phyloP scores from a whole-genome alignment of 352 stramenopile genomes.

The Pythium volutum region DNA sequence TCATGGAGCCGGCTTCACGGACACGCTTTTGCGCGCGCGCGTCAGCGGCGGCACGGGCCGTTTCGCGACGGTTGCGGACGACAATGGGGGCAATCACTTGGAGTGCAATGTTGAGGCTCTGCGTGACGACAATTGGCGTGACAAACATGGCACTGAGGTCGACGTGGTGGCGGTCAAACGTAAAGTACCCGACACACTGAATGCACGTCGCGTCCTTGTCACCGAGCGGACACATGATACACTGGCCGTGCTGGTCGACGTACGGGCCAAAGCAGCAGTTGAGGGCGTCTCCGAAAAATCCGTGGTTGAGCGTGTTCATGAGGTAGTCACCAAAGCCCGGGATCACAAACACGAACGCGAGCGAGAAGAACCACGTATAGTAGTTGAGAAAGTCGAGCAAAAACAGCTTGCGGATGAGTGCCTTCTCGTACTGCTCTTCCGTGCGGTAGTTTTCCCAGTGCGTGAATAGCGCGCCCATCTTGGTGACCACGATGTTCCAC shows the following conservation, averaged over 20 bases:
- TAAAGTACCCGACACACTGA: slow-evolving; percentile 76
- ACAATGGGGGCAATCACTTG: slow-evolving; percentile 63
- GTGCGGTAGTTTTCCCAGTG: slow-evolving; percentile 89
- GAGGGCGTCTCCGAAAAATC: slow-evolving; percentile 76
- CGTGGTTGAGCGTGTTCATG: slow-evolving; percentile 82
- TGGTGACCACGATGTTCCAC: slow-evolving; percentile 90
- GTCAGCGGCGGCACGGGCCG: slow-evolving; percentile 55
- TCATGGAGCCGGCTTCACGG: slow-evolving; percentile 67
- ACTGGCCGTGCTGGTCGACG: slow-evolving; percentile 66
- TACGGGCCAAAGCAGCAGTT: slow-evolving; percentile 89
- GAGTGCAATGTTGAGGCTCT: slow-evolving; percentile 76
- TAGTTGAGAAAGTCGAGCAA: slow-evolving; percentile 89
- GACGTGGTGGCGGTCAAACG: slow-evolving; percentile 82
- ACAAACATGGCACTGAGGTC: slow-evolving; percentile 85
- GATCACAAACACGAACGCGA: slow-evolving; percentile 88
- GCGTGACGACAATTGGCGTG: slow-evolving; percentile 82
- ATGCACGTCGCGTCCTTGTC: slow-evolving; percentile 68
- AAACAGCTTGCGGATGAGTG: slow-evolving; percentile 83
- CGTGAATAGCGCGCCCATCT: slow-evolving; percentile 79
- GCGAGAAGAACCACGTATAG: slow-evolving; percentile 91
- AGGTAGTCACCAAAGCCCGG: slow-evolving; percentile 78
- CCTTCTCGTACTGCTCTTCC: slow-evolving; percentile 81
- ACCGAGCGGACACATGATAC: slow-evolving; percentile 58
- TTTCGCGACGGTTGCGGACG: slow-evolving; percentile 62
- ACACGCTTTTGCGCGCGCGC: slow-evolving; percentile 64